Percentiles rank a stretch among this genome's conserved stretches.
Evolutionary conservation across 257 asterid species (phyloP).

Genomic region (Scutellaria minor): DNA sequence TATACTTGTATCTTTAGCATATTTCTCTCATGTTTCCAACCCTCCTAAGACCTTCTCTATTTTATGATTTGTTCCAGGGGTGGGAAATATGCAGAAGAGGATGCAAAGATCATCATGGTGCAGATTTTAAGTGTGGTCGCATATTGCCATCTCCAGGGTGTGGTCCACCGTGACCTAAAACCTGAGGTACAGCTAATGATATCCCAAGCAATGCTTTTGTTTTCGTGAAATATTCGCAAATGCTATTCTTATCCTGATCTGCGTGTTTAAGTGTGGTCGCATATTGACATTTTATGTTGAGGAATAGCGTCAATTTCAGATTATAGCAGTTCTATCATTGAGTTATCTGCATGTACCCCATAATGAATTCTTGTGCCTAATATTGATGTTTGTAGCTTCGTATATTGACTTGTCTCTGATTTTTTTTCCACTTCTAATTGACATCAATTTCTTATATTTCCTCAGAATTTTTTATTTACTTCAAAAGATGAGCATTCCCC

Average conservation of each 20-base stretch:
- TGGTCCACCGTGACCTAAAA: conserved; percentile 73
- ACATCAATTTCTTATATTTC: conserved; percentile 29
- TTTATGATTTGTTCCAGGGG: conserved; percentile 49
- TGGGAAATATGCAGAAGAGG: conserved; percentile 68
- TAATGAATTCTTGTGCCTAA: neutral
- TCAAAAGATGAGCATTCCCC: conserved; percentile 77
- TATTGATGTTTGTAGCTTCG: neutral
- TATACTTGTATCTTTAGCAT: conserved; percentile 8
- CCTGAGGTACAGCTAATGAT: conserved; percentile 58
- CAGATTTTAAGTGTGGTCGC: conserved; percentile 67
- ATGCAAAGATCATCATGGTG: conserved; percentile 56
- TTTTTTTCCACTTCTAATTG: conserved; percentile 12
- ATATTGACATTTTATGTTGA: neutral
- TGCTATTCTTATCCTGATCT: neutral
- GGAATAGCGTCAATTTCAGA: neutral
- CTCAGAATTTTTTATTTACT: conserved; percentile 81
- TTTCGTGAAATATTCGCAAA: neutral
- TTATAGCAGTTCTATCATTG: neutral
- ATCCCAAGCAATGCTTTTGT: neutral
- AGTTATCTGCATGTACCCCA: conserved; percentile 1
- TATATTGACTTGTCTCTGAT: neutral
- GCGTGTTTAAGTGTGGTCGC: neutral
- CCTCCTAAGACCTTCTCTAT: neutral
- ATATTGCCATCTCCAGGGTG: conserved; percentile 90
- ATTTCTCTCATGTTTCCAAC: conserved; percentile 3